These are phyloP conservation scores for Macrophomina phaseolina DNA, from an alignment of 2,329 filamentous ascomycete species.

Conservation along the genomic window DNA sequence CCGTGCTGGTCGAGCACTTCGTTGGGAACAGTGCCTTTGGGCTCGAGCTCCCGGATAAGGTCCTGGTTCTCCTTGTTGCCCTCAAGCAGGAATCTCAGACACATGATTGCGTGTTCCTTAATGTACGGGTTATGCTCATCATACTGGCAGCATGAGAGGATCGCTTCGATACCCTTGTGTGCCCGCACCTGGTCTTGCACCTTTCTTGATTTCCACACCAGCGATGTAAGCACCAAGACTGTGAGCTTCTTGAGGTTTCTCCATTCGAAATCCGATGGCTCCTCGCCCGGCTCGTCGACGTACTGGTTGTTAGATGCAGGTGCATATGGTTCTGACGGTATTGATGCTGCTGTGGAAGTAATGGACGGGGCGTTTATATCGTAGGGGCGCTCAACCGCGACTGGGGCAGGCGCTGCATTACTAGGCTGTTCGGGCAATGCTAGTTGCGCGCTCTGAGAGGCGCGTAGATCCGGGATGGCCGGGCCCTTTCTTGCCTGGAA, in stretches of 20 bases:
- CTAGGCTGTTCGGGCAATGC: conserved; percentile 38
- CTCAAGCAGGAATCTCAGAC: conserved; percentile 64
- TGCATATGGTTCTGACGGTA: conserved; percentile 51
- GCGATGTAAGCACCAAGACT: conserved; percentile 84
- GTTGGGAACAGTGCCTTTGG: conserved; percentile 46
- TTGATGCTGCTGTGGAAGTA: conserved; percentile 29
- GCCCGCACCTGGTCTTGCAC: conserved; percentile 89
- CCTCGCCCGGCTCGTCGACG: conserved; percentile 57
- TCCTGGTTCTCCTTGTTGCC: conserved; percentile 75
- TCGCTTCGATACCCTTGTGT: conserved; percentile 82
- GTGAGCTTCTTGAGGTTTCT: conserved; percentile 91
- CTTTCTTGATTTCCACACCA: conserved; percentile 83
- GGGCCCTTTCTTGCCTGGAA: conserved; percentile 63
- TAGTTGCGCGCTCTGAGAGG: conserved; percentile 42
- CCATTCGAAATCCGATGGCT: conserved; percentile 72
- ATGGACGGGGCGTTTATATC: conserved; percentile 53
- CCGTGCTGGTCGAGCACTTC: conserved; percentile 57
- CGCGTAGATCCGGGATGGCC: conserved; percentile 39
- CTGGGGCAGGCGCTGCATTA: conserved; percentile 36
- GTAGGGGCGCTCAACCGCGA: conserved; percentile 70
- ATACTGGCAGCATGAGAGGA: conserved; percentile 87
- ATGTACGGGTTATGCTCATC: conserved; percentile 95
- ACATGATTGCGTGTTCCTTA: conserved; percentile 74
- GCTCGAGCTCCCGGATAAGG: conserved; percentile 68
- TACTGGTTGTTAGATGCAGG: conserved; percentile 51